phyloP scores from a whole-genome alignment of 345 rosid species.

The Syzygium aromaticum region DNA sequence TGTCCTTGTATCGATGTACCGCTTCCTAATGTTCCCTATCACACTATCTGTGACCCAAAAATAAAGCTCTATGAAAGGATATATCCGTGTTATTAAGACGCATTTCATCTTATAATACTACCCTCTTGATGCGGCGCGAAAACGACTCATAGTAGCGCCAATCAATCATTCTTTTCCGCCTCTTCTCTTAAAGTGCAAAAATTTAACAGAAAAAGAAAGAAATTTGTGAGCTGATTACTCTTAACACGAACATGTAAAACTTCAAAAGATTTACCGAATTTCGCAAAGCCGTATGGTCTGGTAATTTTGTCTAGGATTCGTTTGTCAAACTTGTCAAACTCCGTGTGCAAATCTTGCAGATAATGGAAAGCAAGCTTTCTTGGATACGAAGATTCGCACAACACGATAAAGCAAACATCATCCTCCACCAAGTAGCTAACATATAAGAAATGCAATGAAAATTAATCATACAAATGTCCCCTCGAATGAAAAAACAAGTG shows the following conservation, averaged over 20 bases:
- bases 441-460: neutral
- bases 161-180: neutral
- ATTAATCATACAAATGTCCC: neutral
- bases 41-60: conserved; percentile 16
- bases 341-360: conserved; percentile 44
- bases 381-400: conserved; percentile 55
- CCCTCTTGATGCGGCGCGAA: neutral
- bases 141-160: neutral
- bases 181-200: neutral
- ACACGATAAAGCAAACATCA: conserved; percentile 39
- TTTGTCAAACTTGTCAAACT: conserved; percentile 30
- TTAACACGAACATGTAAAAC: neutral
- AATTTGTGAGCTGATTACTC: neutral
- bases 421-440: conserved; percentile 41
- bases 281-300: conserved; percentile 42
- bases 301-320: conserved; percentile 19
- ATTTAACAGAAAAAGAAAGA: neutral
- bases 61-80: neutral
- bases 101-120: neutral
- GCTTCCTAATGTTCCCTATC: conserved; percentile 39
- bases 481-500: neutral
- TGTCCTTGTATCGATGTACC: conserved; percentile 50
- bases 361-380: conserved; percentile 56
- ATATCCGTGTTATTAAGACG: neutral
- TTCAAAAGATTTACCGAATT: conserved; percentile 24